Conservation (phyloP, 2,329 filamentous ascomycete species). For the Dendryphion nanum region DNA sequence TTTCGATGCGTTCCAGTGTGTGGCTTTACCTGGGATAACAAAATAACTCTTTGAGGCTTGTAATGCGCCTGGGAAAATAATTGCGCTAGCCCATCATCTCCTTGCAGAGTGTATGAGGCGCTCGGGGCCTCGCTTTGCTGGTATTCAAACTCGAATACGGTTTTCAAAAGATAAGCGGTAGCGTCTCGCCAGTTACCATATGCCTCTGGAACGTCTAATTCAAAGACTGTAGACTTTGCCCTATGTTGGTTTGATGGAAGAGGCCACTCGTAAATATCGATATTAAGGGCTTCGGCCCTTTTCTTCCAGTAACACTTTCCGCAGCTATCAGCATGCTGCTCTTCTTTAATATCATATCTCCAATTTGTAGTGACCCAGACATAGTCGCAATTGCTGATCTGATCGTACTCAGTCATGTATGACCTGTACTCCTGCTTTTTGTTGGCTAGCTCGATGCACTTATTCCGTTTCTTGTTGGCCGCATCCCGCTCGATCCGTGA, state of each 20-base stretch:
- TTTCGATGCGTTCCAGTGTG: slow-evolving; percentile 38
- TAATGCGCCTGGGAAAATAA: slow-evolving; percentile 2
- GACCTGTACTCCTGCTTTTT: slow-evolving; percentile 11
- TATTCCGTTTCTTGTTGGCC: slow-evolving; percentile 8
- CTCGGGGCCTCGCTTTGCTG: neutral
- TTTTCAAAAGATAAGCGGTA: slow-evolving; percentile 43
- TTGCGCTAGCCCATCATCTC: neutral
- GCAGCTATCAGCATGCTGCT: slow-evolving; percentile 13
- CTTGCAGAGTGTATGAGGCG: slow-evolving; percentile 11
- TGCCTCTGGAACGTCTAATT: slow-evolving; percentile 44
- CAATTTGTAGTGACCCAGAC: no score
- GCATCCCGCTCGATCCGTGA: slow-evolving; percentile 44
- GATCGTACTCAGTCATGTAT: slow-evolving; percentile 8
- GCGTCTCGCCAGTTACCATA: slow-evolving; percentile 52
- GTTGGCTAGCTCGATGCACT: slow-evolving; percentile 16
- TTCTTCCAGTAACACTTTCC: slow-evolving; percentile 28
- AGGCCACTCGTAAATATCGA: slow-evolving; percentile 58
- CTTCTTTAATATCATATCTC: no score
- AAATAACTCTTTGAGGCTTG: slow-evolving; percentile 18
- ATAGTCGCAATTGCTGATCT: neutral
- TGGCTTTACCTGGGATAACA: slow-evolving; percentile 40
- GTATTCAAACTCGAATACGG: slow-evolving; percentile 36
- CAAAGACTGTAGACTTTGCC: slow-evolving; percentile 53
- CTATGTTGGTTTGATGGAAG: slow-evolving; percentile 37
- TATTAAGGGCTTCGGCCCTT: slow-evolving; percentile 40